Evolutionary conservation across 2,329 filamentous ascomycete genomes (phyloP).

Genomic region (Aspergillus sp.): DNA sequence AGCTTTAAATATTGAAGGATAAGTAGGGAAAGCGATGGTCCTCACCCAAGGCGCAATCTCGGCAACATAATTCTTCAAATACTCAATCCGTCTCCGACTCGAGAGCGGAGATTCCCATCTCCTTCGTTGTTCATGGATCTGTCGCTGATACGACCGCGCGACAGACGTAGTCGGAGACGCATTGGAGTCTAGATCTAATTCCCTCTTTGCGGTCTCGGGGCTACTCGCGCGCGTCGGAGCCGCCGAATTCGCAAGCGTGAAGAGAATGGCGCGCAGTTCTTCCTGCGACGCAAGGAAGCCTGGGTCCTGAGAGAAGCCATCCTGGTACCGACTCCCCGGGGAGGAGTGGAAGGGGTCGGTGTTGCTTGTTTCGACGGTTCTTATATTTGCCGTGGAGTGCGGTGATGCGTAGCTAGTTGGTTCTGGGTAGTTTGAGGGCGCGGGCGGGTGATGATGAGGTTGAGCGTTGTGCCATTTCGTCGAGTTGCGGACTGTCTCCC

Average conservation of each 20-base stretch:
- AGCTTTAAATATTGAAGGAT: no score
- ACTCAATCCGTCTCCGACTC: conserved; percentile 36
- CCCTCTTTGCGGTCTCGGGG: conserved; percentile 27
- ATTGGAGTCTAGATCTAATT: background rate
- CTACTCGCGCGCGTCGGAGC: conserved; percentile 42
- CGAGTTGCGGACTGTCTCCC: no score
- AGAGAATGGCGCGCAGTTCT: conserved; percentile 45
- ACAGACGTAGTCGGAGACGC: background rate
- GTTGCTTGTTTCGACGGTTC: background rate
- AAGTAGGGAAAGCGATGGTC: no score
- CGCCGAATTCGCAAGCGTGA: conserved; percentile 46
- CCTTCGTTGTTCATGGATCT: background rate
- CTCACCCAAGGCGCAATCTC: conserved; percentile 55
- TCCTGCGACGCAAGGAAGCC: conserved; percentile 48
- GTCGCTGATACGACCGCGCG: background rate
- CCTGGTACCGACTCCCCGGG: conserved; percentile 25
- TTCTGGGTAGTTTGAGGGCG: no score
- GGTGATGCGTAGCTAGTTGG: no score
- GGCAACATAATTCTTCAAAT: conserved; percentile 52
- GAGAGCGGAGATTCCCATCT: conserved; percentile 27
- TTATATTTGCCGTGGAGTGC: no score
- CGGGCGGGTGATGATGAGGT: no score
- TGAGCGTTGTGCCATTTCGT: no score
- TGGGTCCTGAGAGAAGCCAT: conserved; percentile 39
- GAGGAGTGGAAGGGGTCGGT: conserved; percentile 8